These are phyloP conservation scores for Curvularia lunata DNA, from an alignment of 2,329 filamentous ascomycete species.

Conservation along the genomic window DNA sequence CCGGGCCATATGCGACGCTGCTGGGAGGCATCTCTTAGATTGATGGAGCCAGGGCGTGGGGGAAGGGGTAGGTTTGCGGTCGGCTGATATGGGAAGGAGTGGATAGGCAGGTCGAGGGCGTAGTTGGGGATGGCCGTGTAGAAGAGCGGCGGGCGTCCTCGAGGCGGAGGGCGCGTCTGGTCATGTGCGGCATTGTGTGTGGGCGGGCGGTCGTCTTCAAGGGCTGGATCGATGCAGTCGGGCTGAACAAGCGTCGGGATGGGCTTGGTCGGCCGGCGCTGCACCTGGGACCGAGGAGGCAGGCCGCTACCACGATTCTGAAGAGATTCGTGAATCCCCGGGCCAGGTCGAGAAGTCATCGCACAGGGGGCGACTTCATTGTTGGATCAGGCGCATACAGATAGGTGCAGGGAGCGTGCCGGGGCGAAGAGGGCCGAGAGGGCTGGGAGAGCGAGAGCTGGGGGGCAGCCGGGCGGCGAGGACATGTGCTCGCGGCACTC, in stretches of 20 bases:
- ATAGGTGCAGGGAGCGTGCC: slow-evolving; percentile 24
- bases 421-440: slow-evolving; percentile 22
- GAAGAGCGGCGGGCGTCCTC: slow-evolving; percentile 47
- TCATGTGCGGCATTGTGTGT: slow-evolving; percentile 33
- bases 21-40: slow-evolving; percentile 32
- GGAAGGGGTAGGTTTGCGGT: slow-evolving; percentile 41
- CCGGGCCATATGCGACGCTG: slow-evolving; percentile 41
- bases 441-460: background rate
- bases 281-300: slow-evolving; percentile 37
- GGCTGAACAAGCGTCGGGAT: slow-evolving; percentile 34
- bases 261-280: slow-evolving; percentile 39
- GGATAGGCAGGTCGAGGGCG: slow-evolving; percentile 27
- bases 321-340: slow-evolving; percentile 48
- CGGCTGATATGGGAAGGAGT: slow-evolving; percentile 32
- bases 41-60: slow-evolving; percentile 43
- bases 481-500: slow-evolving; percentile 20
- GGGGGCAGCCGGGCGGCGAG: slow-evolving; percentile 5
- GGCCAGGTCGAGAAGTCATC: slow-evolving; percentile 54
- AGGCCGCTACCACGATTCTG: slow-evolving; percentile 46
- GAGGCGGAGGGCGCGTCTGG: slow-evolving; percentile 32
- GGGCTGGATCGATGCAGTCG: slow-evolving; percentile 45
- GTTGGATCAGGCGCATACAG: slow-evolving; percentile 42
- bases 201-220: slow-evolving; percentile 38
- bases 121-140: slow-evolving; percentile 33
- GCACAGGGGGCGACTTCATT: slow-evolving; percentile 51